Evolutionary conservation across 345 rosid genomes (phyloP), one percentile per base, ranked within the genome.

Genomic region (Raphanus raphanistrum): DNA sequence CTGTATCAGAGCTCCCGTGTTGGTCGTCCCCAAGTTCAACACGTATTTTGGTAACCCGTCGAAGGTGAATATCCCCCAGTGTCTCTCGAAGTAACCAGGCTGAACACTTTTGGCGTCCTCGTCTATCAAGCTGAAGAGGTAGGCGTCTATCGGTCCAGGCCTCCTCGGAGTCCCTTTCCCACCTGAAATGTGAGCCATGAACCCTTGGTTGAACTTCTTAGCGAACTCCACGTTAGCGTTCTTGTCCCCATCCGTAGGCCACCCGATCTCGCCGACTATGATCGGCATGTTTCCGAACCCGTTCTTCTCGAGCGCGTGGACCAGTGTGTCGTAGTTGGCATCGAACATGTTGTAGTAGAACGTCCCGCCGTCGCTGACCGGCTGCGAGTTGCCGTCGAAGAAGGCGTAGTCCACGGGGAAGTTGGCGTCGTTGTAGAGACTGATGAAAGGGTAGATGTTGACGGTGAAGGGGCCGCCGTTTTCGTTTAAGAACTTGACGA

Each of bases 171-270:
- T 95, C 55, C 97, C 99, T 66, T 85, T 88, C 63, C 97, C 99
- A 5, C 88, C 87, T 0, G 91, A 72, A 36, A 91, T 85, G 68
- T 87, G 94, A 32, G 83, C 6, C 86, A 95, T 77, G 71, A 95
- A 88, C 15, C 98, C 99, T 85, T 91, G 97, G 85, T 90, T 90
- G 85, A 95, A 95, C 70, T 89, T 87, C 29, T 84, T 91, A 21
- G 97, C 98, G 76, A 84, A 86, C 43, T 78, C 87, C 38, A 78
- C n/a, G 67, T 92, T 91, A 0, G 99, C 99, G 26, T 85, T 89
- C 63, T 66, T 80, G 66, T 95, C 89, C 0, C 98, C 97, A 58
- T 95, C 99, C 26, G 98, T 95, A 11, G 99, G 99, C 98, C 99
- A 92, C 13, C 99, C 98, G 5, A 92, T 80, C 79, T 95, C 99